Evolutionary conservation across 176 grass and related monocot species (phyloP), one percentile per base, ranked within the genome.

Genomic region (Cenchrus americanus): DNA sequence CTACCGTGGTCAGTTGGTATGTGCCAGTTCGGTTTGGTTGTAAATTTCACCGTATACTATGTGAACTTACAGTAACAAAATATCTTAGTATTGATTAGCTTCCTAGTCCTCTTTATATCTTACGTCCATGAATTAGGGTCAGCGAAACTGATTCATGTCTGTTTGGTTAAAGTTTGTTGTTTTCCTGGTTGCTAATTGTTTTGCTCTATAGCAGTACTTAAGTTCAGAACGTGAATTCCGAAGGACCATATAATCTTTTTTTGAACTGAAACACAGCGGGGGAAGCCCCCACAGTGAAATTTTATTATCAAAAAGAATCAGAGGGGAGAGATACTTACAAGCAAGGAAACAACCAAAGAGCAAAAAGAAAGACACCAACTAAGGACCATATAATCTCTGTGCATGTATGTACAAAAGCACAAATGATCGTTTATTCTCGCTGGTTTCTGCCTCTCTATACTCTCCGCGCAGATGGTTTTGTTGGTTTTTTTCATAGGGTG

Each of bases 111-210:
- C 15, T 48, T n/a, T 14, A 18, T 62, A n/a, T 87, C 11, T 63
- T 77, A 23, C 43, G 30, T 46, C 0, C 2, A 10, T 54, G 15
- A 54, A 62, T 17, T 80, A 32, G 44, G 8, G 10, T 73, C 58
- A 53, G 65, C 4, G 80, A 69, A 83, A 8, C 64, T 19, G 24
- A 14, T 17, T 26, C 22, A 71, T 88, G 71, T 63, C 17, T 23
- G 27, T 46, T 30, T 24, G 34, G 40, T 23, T 23, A 71, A 78
- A 14, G 8, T 34, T 83, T 78, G 7, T 37, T 37, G 46, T 23
- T 65, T 73, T 53, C 6, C 58, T 79, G 47, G 47, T 17, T 82
- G 10, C 54, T 71, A 58, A 81, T 44, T 55, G 14, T 65, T 6
- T 54, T 21, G 6, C n/a, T 59, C 0, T 23, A 10, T 48, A 18